Percentiles rank a stretch among this genome's conserved stretches.
phyloP scores from a whole-genome alignment of 2,329 filamentous ascomycete genomes.

The Fusarium armeniacum region DNA sequence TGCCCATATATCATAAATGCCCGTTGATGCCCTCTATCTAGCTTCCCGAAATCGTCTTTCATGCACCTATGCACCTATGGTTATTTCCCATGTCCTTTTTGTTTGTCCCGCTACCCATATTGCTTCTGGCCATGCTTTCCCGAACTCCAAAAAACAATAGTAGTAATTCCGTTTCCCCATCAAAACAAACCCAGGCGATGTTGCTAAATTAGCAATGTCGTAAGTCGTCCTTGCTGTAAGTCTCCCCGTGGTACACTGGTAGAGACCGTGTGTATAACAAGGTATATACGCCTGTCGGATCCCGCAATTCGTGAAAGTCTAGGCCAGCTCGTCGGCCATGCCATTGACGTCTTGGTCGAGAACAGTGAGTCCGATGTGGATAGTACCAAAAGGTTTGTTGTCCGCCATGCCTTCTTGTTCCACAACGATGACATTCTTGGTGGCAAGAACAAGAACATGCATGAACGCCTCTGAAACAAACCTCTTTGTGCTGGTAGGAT shows the following conservation, averaged over 20 bases:
- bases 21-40: constrained; percentile 12
- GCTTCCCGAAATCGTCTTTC: constrained; percentile 2
- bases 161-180: constrained; percentile 3
- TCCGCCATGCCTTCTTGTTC: constrained; percentile 66
- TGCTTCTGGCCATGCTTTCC: constrained; percentile 5
- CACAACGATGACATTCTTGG: constrained; percentile 73
- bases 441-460: constrained; percentile 79
- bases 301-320: constrained; percentile 4
- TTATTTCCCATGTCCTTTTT: constrained; percentile 11
- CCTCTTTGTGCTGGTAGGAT: constrained; percentile 66
- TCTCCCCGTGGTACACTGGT: constrained; percentile 2
- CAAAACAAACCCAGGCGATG: constrained; percentile 19
- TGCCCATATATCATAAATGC: constrained; percentile 8
- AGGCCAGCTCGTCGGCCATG: constrained; percentile 44
- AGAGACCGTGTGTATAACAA: constrained; percentile 18
- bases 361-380: constrained; percentile 60
- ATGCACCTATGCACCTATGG: constrained; percentile 6
- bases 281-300: constrained; percentile 1
- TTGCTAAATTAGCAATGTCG: constrained; percentile 5
- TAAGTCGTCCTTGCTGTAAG: constrained; percentile 7
- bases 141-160: constrained; percentile 25
- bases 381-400: constrained; percentile 61
- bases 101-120: constrained; percentile 11
- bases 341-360: constrained; percentile 25
- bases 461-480: constrained; percentile 82